These are phyloP conservation scores for Danielia oregonensis DNA, from an alignment of 805 yeast genomes.

Conservation along the genomic window DNA sequence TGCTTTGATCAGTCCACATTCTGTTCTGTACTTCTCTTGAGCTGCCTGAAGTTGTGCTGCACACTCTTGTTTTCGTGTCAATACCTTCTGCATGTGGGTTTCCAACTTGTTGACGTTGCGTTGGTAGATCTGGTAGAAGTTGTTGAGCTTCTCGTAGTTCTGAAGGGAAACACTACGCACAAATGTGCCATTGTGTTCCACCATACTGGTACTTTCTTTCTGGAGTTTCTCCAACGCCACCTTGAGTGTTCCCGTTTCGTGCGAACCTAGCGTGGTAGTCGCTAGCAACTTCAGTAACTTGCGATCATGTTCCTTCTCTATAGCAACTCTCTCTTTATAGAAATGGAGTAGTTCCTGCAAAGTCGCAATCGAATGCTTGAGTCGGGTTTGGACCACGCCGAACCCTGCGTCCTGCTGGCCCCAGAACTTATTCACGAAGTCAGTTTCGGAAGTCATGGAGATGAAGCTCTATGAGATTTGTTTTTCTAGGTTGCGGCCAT, in stretches of 20 bases:
- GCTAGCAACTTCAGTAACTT: constrained; percentile 49
- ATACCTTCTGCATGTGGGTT: constrained; percentile 51
- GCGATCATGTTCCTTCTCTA: constrained; percentile 72
- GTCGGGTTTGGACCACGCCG: constrained; percentile 48
- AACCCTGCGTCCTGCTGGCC: constrained; percentile 69
- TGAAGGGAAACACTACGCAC: constrained; percentile 47
- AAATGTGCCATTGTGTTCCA: constrained; percentile 54
- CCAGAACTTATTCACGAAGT: constrained; percentile 50
- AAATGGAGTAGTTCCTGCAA: constrained; percentile 32
- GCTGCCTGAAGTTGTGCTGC: constrained; percentile 32
- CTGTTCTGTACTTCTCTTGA: constrained; percentile 51
- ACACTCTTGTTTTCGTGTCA: constrained; percentile 41
- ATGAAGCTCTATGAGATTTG: background rate
- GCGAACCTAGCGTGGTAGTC: constrained; percentile 46
- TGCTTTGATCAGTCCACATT: constrained; percentile 56
- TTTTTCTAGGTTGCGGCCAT: background rate
- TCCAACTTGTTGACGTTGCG: constrained; percentile 57
- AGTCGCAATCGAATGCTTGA: constrained; percentile 59
- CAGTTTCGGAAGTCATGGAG: constrained; percentile 14
- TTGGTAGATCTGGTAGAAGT: constrained; percentile 49
- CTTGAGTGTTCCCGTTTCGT: constrained; percentile 57
- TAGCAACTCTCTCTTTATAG: constrained; percentile 42
- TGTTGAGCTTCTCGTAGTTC: constrained; percentile 45
- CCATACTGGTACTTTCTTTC: constrained; percentile 56
- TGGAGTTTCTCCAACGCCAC: constrained; percentile 56